Evolutionary conservation across 2,329 filamentous ascomycete species (phyloP).

Genomic region (Chaetomiaceae sp.): DNA sequence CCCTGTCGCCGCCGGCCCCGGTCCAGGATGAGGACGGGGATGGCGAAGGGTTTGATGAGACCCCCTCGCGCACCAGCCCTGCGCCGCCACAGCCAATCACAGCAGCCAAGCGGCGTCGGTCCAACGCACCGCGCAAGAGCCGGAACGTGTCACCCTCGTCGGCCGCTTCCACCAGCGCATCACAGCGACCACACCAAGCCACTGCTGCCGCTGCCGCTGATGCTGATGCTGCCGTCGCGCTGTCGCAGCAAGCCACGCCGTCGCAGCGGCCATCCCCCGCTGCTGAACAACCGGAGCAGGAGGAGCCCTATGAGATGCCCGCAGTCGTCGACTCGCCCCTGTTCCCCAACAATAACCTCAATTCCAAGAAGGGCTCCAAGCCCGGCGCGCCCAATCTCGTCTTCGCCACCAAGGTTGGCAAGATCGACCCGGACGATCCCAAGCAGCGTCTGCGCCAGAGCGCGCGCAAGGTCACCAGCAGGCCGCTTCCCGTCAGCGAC

Average conservation of each 20-base stretch:
- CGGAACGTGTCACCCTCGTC: constrained; percentile 26
- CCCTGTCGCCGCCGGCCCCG: constrained; percentile 25
- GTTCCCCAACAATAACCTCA: constrained; percentile 19
- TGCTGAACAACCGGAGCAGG: constrained; percentile 12
- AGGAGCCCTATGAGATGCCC: constrained; percentile 25
- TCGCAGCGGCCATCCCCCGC: constrained; percentile 15
- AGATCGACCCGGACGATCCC: constrained; percentile 23
- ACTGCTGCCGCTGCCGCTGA: constrained; percentile 1
- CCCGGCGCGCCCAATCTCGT: constrained; percentile 11
- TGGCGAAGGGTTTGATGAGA: constrained; percentile 15
- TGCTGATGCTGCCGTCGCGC: no score
- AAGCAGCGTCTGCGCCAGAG: constrained; percentile 25
- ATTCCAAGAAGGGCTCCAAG: constrained; percentile 29
- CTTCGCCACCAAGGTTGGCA: constrained; percentile 24
- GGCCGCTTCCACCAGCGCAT: constrained; percentile 15
- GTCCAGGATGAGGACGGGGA: constrained; percentile 18
- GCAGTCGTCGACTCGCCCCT: constrained; percentile 23
- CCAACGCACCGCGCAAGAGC: constrained; percentile 27
- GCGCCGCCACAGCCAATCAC: constrained; percentile 26
- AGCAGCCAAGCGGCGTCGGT: constrained; percentile 23
- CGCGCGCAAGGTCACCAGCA: constrained; percentile 29
- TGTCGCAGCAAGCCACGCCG: constrained; percentile 2
- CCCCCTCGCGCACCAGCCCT: constrained; percentile 23
- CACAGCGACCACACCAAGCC: constrained; percentile 14
- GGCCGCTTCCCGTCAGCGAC: constrained; percentile 7